Conservation (phyloP, 371 early-diverging fungal species). For the Mucor saturninus region DNA sequence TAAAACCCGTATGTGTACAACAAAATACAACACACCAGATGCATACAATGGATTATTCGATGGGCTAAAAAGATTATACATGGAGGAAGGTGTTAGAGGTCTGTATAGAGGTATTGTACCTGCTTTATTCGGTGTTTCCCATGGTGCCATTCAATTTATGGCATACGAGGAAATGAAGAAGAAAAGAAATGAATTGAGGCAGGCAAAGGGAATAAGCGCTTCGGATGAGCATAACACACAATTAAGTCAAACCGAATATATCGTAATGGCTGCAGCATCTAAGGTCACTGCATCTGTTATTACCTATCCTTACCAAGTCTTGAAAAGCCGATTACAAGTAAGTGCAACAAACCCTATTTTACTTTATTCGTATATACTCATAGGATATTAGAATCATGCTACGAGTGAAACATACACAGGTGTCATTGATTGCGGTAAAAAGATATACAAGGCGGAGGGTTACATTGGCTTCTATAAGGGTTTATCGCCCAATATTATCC, state of each 20-base stretch:
- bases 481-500: constrained; percentile 83
- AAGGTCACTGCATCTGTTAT: constrained; percentile 86
- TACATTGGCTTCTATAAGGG: constrained; percentile 94
- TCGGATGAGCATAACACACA: constrained; percentile 45
- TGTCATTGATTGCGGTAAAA: constrained; percentile 72
- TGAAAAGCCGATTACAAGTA: constrained; percentile 87
- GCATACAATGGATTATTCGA: constrained; percentile 80
- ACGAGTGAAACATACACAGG: constrained; percentile 63
- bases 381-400: constrained; percentile 32
- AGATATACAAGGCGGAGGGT: constrained; percentile 79
- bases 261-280: constrained; percentile 85
- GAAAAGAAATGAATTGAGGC: constrained; percentile 55
- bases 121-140: constrained; percentile 88
- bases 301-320: constrained; percentile 96
- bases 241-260: constrained; percentile 73
- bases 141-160: constrained; percentile 97
- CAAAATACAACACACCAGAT: constrained; percentile 60
- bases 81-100: constrained; percentile 83
- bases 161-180: constrained; percentile 95
- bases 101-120: constrained; percentile 89
- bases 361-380: not conserved
- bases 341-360: not conserved
- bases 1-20: constrained; percentile 93
- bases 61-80: constrained; percentile 66
- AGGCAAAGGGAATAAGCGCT: constrained; percentile 29